Evolutionary conservation across 2,329 filamentous ascomycete species (phyloP).

Genomic region (Zymoseptoria tritici): DNA sequence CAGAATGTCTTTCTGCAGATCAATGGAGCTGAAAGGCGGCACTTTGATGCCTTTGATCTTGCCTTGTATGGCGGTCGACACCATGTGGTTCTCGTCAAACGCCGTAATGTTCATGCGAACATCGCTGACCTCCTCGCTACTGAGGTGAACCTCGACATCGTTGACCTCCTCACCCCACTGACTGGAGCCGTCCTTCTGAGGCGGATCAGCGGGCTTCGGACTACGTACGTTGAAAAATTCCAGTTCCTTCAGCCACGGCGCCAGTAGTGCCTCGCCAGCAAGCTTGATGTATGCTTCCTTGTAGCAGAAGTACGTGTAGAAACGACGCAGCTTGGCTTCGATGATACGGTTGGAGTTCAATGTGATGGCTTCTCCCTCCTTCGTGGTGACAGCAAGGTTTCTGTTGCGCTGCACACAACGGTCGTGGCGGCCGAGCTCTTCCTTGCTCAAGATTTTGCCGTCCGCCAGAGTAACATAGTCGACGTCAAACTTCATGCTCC

Average conservation of each 20-base stretch:
- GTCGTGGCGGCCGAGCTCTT: constrained; percentile 38
- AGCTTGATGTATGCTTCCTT: constrained; percentile 79
- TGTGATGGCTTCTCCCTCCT: constrained; percentile 28
- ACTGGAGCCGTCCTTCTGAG: constrained; percentile 38
- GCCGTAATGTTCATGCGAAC: constrained; percentile 52
- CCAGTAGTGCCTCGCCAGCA: constrained; percentile 69
- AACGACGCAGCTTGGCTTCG: constrained; percentile 58
- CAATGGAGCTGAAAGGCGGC: constrained; percentile 26
- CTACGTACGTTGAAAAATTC: constrained; percentile 60
- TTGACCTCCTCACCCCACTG: constrained; percentile 41
- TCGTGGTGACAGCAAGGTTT: constrained; percentile 33
- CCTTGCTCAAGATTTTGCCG: constrained; percentile 34
- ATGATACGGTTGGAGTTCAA: constrained; percentile 42
- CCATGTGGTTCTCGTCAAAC: constrained; percentile 52
- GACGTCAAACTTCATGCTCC: constrained; percentile 52
- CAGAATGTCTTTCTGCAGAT: constrained; percentile 26
- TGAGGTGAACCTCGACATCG: constrained; percentile 45
- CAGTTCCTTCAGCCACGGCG: constrained; percentile 62
- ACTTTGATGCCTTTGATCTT: constrained; percentile 24
- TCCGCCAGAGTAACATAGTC: constrained; percentile 40
- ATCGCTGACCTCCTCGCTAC: constrained; percentile 41
- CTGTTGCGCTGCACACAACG: constrained; percentile 34
- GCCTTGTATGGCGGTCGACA: constrained; percentile 47
- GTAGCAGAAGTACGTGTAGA: constrained; percentile 73
- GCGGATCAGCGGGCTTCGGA: constrained; percentile 39